Conservation (phyloP, 257 asterid genomes). For the Solanum piurae region DNA sequence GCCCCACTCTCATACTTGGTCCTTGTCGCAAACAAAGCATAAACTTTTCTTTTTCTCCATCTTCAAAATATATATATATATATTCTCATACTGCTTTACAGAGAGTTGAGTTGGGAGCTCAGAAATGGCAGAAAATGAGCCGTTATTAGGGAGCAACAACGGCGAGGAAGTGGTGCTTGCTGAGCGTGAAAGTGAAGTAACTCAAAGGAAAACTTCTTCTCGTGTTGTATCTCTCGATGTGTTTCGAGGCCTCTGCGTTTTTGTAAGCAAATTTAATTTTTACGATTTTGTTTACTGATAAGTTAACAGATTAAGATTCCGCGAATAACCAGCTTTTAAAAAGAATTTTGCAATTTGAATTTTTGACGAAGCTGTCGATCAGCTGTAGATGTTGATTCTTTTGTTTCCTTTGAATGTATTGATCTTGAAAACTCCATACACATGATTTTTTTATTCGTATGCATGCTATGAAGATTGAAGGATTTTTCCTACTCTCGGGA, state of each 20-base stretch:
- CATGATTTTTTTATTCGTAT: not conserved
- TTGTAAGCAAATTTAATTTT: conserved; percentile 20
- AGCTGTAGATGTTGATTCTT: not conserved
- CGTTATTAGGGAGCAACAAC: conserved; percentile 22
- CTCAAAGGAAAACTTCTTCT: conserved; percentile 7
- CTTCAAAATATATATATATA: no score
- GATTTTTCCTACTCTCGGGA: not conserved
- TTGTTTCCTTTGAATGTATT: not conserved
- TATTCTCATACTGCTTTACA: not conserved
- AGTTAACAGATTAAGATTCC: not conserved
- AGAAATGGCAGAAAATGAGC: conserved; percentile 43
- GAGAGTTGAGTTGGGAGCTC: not conserved
- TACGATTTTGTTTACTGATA: not conserved
- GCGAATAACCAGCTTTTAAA: not conserved
- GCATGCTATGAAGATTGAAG: not conserved
- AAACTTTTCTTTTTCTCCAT: not conserved
- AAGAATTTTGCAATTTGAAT: not conserved
- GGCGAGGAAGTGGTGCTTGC: conserved; percentile 7
- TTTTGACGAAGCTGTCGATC: not conserved
- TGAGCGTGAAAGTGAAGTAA: not conserved
- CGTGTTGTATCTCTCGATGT: conserved; percentile 54
- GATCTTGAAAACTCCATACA: not conserved
- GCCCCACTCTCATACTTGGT: not conserved
- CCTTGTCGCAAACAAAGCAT: not conserved
- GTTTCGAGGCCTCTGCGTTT: conserved; percentile 49